A percentile compares a stretch with the other conserved stretches of the same genome.
Evolutionary conservation across 371 early-diverging fungal species (phyloP).

Genomic region (Mucor lusitanicus): DNA sequence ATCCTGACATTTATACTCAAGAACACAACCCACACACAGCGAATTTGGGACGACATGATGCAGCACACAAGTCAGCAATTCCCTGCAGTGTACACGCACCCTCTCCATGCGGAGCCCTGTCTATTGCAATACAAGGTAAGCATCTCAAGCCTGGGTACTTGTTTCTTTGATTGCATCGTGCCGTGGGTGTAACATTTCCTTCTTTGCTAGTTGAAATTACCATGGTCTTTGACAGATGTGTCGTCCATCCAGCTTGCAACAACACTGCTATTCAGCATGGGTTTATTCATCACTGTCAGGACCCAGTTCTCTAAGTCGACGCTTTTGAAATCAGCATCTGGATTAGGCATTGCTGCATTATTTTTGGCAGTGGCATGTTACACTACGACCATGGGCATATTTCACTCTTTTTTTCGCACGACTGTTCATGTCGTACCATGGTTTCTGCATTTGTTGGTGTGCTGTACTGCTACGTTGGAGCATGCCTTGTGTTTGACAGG

Average conservation of each 20-base stretch:
- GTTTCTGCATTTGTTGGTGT: slow-evolving; percentile 60
- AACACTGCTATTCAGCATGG: neutral
- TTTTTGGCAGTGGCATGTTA: slow-evolving; percentile 33
- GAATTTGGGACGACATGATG: slow-evolving; percentile 53
- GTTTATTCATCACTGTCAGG: neutral
- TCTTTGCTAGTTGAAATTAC: neutral
- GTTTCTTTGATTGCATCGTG: neutral
- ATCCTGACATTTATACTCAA: slow-evolving; percentile 40
- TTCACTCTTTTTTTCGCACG: slow-evolving; percentile 16
- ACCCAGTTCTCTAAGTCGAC: slow-evolving; percentile 1
- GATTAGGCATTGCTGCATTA: slow-evolving; percentile 66
- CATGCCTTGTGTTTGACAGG: slow-evolving; percentile 72
- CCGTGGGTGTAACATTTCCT: neutral
- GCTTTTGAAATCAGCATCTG: slow-evolving; percentile 70
- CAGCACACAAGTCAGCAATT: slow-evolving; percentile 17
- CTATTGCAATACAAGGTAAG: slow-evolving; percentile 34
- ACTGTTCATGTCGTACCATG: slow-evolving; percentile 41
- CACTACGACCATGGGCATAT: slow-evolving; percentile 30
- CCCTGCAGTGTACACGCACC: neutral
- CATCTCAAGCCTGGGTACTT: neutral
- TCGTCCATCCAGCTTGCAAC: neutral
- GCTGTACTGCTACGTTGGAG: slow-evolving; percentile 72
- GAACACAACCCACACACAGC: slow-evolving; percentile 18
- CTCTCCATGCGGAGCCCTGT: neutral
- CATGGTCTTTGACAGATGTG: neutral